A percentile compares a stretch with the other conserved stretches of the same genome.
Conservation (phyloP, 1,284 basidiomycete genomes). For the Boletellus sp. region DNA sequence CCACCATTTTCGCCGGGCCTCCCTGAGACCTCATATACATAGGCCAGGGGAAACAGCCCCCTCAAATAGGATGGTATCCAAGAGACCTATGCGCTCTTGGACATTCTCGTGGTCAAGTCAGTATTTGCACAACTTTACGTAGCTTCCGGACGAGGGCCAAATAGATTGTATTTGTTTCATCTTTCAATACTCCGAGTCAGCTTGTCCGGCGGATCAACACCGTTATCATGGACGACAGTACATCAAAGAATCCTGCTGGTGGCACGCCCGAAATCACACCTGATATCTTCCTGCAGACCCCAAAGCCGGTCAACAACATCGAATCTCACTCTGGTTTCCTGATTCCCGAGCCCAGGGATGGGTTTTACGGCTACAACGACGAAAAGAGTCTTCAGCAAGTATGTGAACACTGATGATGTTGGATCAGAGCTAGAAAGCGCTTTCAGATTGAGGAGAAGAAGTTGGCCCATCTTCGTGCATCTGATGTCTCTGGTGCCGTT, state of each 20-base stretch:
- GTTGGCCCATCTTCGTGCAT: conserved; percentile 55
- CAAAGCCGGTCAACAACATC: conserved; percentile 7
- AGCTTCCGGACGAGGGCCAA: too few relatives aligned
- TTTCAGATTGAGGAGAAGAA: conserved; percentile 69
- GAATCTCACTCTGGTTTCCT: conserved; percentile 34
- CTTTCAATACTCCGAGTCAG: conserved; percentile 7
- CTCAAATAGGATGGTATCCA: too few relatives aligned
- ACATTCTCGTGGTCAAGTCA: too few relatives aligned
- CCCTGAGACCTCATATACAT: too few relatives aligned
- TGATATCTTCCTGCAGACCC: neutral
- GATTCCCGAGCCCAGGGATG: conserved; percentile 60
- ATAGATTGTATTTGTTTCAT: neutral
- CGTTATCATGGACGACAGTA: conserved; percentile 15
- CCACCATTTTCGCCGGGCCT: too few relatives aligned
- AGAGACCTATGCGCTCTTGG: too few relatives aligned
- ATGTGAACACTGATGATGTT: conserved; percentile 27
- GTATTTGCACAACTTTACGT: neutral
- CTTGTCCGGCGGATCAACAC: neutral
- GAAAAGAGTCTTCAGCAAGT: conserved; percentile 73
- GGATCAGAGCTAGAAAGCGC: conserved; percentile 2
- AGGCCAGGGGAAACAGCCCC: too few relatives aligned
- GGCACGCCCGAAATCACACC: neutral
- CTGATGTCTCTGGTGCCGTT: conserved; percentile 33
- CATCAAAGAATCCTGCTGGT: neutral
- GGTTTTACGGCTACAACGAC: conserved; percentile 73